A percentile compares a stretch with the other conserved stretches of the same genome.
phyloP scores from a whole-genome alignment of 2,329 filamentous ascomycete species.

The Diaporthe sp. region DNA sequence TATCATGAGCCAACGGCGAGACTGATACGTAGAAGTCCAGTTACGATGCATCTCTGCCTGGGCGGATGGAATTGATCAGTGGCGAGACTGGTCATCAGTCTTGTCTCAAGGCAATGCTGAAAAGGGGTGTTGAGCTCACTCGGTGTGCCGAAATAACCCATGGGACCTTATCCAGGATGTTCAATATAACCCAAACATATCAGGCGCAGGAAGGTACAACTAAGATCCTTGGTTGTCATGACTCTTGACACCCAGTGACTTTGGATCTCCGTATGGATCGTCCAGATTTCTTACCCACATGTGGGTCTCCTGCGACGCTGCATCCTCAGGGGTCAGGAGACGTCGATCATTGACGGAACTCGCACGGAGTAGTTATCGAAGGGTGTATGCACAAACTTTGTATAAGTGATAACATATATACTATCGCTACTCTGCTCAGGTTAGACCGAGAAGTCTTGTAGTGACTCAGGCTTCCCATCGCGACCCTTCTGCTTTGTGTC shows the following conservation, averaged over 20 bases:
- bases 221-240: constrained; percentile 1
- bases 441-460: not conserved
- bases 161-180: not conserved
- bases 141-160: not conserved
- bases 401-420: constrained; percentile 1
- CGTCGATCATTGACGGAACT: not conserved
- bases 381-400: not conserved
- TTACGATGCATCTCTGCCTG: not conserved
- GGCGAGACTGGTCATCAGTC: not conserved
- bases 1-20: not conserved
- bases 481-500: not conserved
- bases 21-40: not conserved
- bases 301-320: not conserved
- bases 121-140: not conserved
- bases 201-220: not conserved
- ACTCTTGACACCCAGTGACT: not conserved
- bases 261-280: not conserved
- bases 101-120: not conserved
- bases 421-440: not conserved
- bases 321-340: constrained; percentile 11
- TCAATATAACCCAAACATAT: not conserved
- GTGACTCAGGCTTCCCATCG: not conserved
- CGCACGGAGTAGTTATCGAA: not conserved
- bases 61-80: not conserved
- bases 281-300: not conserved